A percentile compares a stretch with the other conserved stretches of the same genome.
These are phyloP conservation scores for Aspergillus conjunctus DNA, from an alignment of 495 filamentous ascomycete species.

Conservation along the genomic window DNA sequence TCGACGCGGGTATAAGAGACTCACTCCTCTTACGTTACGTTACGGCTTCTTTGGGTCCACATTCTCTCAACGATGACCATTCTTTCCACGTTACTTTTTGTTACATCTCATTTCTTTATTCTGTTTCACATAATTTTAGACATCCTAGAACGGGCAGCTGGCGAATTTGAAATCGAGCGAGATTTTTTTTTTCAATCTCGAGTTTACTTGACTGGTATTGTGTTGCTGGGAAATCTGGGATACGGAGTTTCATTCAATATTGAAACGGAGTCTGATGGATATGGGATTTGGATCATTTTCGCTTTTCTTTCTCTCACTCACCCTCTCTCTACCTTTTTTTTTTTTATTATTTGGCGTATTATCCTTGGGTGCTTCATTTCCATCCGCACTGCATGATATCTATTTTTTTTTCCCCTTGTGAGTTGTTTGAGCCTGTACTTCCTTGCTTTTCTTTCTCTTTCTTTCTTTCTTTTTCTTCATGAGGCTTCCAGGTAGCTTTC, in stretches of 20 bases:
- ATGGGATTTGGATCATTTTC: slow-evolving; percentile 18
- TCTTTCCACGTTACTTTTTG: slow-evolving; percentile 14
- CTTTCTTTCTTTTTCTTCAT: slow-evolving; percentile 16
- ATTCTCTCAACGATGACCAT: not conserved
- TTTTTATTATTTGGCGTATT: slow-evolving; percentile 4
- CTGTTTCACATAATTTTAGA: slow-evolving; percentile 18
- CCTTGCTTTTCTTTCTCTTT: slow-evolving; percentile 17
- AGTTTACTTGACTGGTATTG: slow-evolving; percentile 13
- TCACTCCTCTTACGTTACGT: slow-evolving; percentile 8
- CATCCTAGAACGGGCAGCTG: slow-evolving; percentile 23
- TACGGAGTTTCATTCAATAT: slow-evolving; percentile 25
- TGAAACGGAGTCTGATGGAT: slow-evolving; percentile 21
- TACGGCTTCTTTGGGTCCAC: not conserved
- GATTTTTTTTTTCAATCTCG: slow-evolving; percentile 1
- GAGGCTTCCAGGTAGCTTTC: slow-evolving; percentile 6
- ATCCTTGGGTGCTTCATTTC: not conserved
- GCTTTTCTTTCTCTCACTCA: not conserved
- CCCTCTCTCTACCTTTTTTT: not conserved
- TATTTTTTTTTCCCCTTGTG: slow-evolving; percentile 8
- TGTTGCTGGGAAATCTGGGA: slow-evolving; percentile 21
- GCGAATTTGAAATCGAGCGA: slow-evolving; percentile 15
- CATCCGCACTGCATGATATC: slow-evolving; percentile 8
- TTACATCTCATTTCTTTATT: slow-evolving; percentile 17
- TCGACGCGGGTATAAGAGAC: slow-evolving; percentile 30
- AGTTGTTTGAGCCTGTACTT: slow-evolving; percentile 14